phyloP scores from a whole-genome alignment of 1,284 basidiomycete species.

The Peniophora sp. region DNA sequence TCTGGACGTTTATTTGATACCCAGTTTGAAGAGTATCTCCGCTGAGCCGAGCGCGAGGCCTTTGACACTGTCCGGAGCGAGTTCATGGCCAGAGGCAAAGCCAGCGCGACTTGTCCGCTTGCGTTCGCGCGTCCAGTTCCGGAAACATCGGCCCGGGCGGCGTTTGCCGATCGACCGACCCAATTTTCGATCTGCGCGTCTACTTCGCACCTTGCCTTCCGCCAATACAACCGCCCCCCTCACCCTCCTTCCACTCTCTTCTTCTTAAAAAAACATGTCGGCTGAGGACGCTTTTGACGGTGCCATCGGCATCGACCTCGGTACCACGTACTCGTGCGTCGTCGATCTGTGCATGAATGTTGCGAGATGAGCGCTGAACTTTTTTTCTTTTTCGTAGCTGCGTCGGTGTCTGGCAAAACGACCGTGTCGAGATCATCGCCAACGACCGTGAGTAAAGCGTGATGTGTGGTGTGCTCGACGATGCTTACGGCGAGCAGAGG shows the following conservation, averaged over 20 bases:
- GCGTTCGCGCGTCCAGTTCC: slow-evolving; percentile 14
- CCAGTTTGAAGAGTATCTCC: neutral
- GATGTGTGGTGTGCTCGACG: slow-evolving; percentile 2
- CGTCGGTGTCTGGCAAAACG: slow-evolving; percentile 98
- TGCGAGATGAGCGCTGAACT: slow-evolving; percentile 6
- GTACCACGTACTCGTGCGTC: slow-evolving; percentile 84
- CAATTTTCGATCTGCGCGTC: slow-evolving; percentile 30
- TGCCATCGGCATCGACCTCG: slow-evolving; percentile 92
- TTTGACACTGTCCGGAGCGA: slow-evolving; percentile 5
- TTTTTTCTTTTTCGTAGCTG: slow-evolving; percentile 41
- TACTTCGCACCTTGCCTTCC: slow-evolving; percentile 14
- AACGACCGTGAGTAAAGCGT: slow-evolving; percentile 70
- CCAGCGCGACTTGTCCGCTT: slow-evolving; percentile 17
- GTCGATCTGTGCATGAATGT: slow-evolving; percentile 6
- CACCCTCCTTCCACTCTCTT: slow-evolving; percentile 14
- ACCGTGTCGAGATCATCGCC: slow-evolving; percentile 98
- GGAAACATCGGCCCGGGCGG: slow-evolving; percentile 6
- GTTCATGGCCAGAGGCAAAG: slow-evolving; percentile 11
- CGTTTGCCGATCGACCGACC: slow-evolving; percentile 15
- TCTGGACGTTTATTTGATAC: slow-evolving; percentile 9
- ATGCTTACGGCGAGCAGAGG: slow-evolving; percentile 53
- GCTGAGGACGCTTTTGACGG: slow-evolving; percentile 88
- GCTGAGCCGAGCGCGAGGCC: neutral
- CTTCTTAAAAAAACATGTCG: slow-evolving; percentile 53
- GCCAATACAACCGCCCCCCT: slow-evolving; percentile 22